Base-by-base conservation (phyloP, 768 basidiomycete genomes). In the Mycena latifolia region DNA sequence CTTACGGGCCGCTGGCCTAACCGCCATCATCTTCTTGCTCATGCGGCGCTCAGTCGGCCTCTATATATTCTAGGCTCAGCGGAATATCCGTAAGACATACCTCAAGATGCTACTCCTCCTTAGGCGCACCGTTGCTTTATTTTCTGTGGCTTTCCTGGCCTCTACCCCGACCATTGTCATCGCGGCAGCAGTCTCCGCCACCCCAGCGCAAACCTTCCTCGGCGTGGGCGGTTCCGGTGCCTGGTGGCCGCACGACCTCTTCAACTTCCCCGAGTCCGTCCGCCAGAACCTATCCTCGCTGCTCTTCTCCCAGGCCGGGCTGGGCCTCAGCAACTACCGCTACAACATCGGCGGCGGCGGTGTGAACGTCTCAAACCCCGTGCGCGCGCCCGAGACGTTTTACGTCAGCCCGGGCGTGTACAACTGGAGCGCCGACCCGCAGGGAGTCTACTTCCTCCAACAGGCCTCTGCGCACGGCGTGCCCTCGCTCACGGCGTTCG, bases 161-260 rank as follows among this genome's bases (percentile, higher is more conserved):
- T 22, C n/a, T 6, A 4, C 6, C n/a, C 41, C 41, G 11, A 2
- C 41, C 18, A 6, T 6, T 14, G 41, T 22, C 20, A 11, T n/a
- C 11, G 41, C 67, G 7, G 77, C 77, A 5, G 68, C 72, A 10
- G 70, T 79, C 18, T 78, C 78, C 35, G 66, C 73, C n/a, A 71
- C 74, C 15, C 69, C 76, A 0, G 75, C 77, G 0, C 81, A 83
- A 60, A 78, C 77, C 0, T 78, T 82, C 62, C 71, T 72, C 41
- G 79, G 81, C 2, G 77, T 84, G 55, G 82, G 82, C 1, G 83
- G 82, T 10, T 82, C 80, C 15, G 83, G 83, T 17, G 83, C 82
- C 9, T 84, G 82, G 82, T 83, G 83, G 82, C 80, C 81, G 12
- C 77, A 76, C 52, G 83, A 83, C 65, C 70, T 84, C n/a, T 79